Conservation (phyloP, 148 eudicot genomes). For the Diospyros lotus region DNA sequence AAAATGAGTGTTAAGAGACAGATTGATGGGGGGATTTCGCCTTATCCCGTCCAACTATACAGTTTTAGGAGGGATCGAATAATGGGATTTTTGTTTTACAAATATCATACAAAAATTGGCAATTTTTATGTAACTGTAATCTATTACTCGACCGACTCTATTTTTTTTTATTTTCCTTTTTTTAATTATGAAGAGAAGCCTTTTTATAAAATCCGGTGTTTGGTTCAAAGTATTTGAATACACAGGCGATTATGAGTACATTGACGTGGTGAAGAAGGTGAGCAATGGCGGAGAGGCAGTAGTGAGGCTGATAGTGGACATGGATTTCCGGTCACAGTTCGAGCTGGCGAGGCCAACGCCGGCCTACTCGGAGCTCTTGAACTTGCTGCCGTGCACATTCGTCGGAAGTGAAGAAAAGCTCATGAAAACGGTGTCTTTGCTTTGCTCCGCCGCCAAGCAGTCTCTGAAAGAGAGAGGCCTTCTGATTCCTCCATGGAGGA, state of each 20-base stretch:
- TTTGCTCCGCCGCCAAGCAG: slow-evolving; percentile 47
- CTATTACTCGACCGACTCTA: too few species aligned
- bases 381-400: slow-evolving; percentile 41
- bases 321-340: slow-evolving; percentile 67
- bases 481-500: slow-evolving; percentile 76
- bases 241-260: slow-evolving; percentile 52
- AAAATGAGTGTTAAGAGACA: too few species aligned
- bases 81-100: too few species aligned
- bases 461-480: slow-evolving; percentile 51
- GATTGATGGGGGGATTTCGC: too few species aligned
- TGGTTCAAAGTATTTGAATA: background rate
- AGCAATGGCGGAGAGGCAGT: slow-evolving; percentile 7
- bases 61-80: too few species aligned
- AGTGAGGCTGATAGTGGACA: slow-evolving; percentile 45
- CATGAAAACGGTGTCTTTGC: slow-evolving; percentile 27
- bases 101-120: too few species aligned
- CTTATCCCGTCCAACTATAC: too few species aligned
- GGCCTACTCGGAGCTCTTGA: slow-evolving; percentile 35
- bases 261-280: slow-evolving; percentile 33
- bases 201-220: background rate
- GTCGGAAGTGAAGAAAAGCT: slow-evolving; percentile 47
- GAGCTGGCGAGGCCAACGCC: slow-evolving; percentile 63
- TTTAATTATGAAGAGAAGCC: background rate
- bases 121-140: too few species aligned
- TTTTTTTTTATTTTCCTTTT: too few species aligned